Evolutionary conservation across 2,329 filamentous ascomycete genomes (phyloP).

Genomic region (Rhinocladiella mackenziei): DNA sequence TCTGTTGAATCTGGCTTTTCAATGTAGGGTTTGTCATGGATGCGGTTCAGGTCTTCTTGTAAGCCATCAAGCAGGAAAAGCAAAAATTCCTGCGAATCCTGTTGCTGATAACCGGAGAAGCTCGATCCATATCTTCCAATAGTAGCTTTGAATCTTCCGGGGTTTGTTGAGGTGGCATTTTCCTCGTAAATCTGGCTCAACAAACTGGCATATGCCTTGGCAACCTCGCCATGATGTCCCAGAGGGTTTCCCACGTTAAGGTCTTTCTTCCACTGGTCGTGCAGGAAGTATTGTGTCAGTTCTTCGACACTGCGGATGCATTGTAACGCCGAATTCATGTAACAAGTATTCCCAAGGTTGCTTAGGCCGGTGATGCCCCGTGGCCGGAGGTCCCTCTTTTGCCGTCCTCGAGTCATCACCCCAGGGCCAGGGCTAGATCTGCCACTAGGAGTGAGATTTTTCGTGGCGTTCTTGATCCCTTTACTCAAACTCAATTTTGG

Average conservation of each 20-base stretch:
- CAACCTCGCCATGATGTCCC: slow-evolving; percentile 79
- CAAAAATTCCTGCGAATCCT: slow-evolving; percentile 95
- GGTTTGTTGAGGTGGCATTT: slow-evolving; percentile 65
- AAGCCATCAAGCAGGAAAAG: slow-evolving; percentile 91
- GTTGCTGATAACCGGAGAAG: slow-evolving; percentile 92
- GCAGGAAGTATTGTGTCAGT: slow-evolving; percentile 83
- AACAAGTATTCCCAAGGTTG: slow-evolving; percentile 96
- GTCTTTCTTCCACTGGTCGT: slow-evolving; percentile 68
- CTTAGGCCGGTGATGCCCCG: slow-evolving; percentile 76
- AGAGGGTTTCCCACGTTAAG: slow-evolving; percentile 82
- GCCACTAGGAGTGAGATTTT: slow-evolving; percentile 51
- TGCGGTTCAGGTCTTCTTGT: slow-evolving; percentile 90
- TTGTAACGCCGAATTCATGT: slow-evolving; percentile 97
- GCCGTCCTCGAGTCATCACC: slow-evolving; percentile 65
- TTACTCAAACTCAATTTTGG: slow-evolving; percentile 14
- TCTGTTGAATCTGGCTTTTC: slow-evolving; percentile 98
- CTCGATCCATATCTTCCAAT: slow-evolving; percentile 77
- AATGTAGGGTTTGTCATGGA: slow-evolving; percentile 93
- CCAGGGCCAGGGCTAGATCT: slow-evolving; percentile 66
- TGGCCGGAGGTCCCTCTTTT: slow-evolving; percentile 64
- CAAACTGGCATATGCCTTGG: slow-evolving; percentile 74
- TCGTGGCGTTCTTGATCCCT: slow-evolving; percentile 37
- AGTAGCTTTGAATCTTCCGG: slow-evolving; percentile 74
- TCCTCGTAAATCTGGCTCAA: slow-evolving; percentile 75
- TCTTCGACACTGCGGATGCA: slow-evolving; percentile 93